phyloP scores from a whole-genome alignment of 2,329 filamentous ascomycete species.

The Botrytis hyacinthi region DNA sequence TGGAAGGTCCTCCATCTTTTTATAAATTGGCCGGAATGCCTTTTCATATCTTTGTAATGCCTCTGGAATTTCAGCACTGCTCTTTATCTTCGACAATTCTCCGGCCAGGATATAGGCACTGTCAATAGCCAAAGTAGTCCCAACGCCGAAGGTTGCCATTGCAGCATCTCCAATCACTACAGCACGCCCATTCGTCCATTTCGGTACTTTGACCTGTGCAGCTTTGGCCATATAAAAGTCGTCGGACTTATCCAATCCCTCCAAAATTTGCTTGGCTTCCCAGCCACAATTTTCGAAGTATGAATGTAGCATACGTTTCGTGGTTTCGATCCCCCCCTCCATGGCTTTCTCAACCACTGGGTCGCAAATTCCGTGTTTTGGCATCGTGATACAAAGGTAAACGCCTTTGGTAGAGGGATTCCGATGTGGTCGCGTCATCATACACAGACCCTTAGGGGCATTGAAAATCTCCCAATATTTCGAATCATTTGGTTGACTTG shows the following conservation, averaged over 20 bases:
- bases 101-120: slow-evolving; percentile 49
- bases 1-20: slow-evolving; percentile 33
- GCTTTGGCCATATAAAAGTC: slow-evolving; percentile 45
- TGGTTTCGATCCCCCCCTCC: slow-evolving; percentile 39
- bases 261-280: slow-evolving; percentile 42
- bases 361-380: slow-evolving; percentile 33
- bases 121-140: slow-evolving; percentile 43
- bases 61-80: slow-evolving; percentile 35
- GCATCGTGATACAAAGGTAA: slow-evolving; percentile 42
- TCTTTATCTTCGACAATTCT: slow-evolving; percentile 39
- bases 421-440: slow-evolving; percentile 40
- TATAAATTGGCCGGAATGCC: slow-evolving; percentile 37
- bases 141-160: slow-evolving; percentile 44
- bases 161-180: slow-evolving; percentile 56
- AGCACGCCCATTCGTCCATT: slow-evolving; percentile 42
- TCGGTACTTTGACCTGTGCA: slow-evolving; percentile 42
- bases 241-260: slow-evolving; percentile 39
- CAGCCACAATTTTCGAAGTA: slow-evolving; percentile 44
- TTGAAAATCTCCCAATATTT: slow-evolving; percentile 42
- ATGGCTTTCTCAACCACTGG: slow-evolving; percentile 43
- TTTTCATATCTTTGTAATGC: slow-evolving; percentile 41
- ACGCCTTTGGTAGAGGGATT: slow-evolving; percentile 38
- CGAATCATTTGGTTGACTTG: slow-evolving; percentile 41
- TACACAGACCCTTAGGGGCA: slow-evolving; percentile 42
- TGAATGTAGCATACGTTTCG: slow-evolving; percentile 34